Base-by-base conservation (phyloP, 805 yeast genomes). In the Hanseniaspora valbyensis region DNA sequence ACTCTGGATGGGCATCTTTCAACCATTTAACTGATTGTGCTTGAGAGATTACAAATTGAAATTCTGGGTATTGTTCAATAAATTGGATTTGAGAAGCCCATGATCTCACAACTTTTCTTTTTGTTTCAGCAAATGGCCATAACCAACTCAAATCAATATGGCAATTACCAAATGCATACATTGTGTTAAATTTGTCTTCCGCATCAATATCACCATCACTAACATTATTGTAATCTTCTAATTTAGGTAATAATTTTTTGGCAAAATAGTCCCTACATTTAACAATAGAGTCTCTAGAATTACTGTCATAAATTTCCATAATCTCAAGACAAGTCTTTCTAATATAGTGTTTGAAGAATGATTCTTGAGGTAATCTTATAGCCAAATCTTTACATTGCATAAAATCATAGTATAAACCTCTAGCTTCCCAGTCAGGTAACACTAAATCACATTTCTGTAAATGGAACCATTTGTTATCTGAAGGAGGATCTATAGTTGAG, bases 81-180 rank as follows among this genome's bases (percentile, higher is more conserved):
- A 92, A 66, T 50, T 86, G 81, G 46, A 90, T 69, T 68, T 90
- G 98, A 9, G 95, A 78, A 0, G 95, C 81, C 97, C 97, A 90
- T 5, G 95, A 86, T 56, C 98, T 75, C 2, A 89, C 95, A 50
- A 90, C 78, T 62, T 90, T 90, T 48, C 97, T 76, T 58, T 84
- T 81, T 1, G 97, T 87, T 63, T 92, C 96, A 2, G 95, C 96
- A 70, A 83, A 90, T n/a, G 96, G 97, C 98, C 98, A 90, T 53
- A 88, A 72, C 98, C 98, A 90, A 14, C 97, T 97, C 16, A 97
- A 90, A 61, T 90, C 98, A 58, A 89, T 89, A 64, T 89, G 97
- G 64, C 97, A 92, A 63, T 92, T 85, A 39, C 98, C 98, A 56
- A 92, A 74, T 8, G 85, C 95, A 64, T 70, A 82, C 10, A 89